Percentiles rank a stretch among this genome's conserved stretches.
phyloP scores from a whole-genome alignment of 164 flowering plant genomes.

The Vitis amurensis region DNA sequence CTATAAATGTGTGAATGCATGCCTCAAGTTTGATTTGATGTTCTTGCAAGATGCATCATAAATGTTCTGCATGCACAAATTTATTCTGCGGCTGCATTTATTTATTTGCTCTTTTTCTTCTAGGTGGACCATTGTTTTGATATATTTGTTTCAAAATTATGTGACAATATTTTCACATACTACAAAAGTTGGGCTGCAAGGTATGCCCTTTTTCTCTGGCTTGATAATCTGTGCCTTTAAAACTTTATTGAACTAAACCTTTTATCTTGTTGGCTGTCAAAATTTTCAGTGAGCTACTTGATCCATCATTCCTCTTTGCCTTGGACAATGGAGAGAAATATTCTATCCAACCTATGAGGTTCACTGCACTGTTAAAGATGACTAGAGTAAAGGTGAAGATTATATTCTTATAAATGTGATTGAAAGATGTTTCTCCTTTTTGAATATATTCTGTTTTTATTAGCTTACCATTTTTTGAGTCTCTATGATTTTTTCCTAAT shows the following conservation, averaged over 20 bases:
- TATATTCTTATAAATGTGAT: not conserved
- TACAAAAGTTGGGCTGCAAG: slow-evolving; percentile 97
- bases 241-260: not conserved
- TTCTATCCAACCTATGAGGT: slow-evolving; percentile 78
- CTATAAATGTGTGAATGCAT: too few species aligned
- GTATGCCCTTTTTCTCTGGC: slow-evolving; percentile 33
- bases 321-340: slow-evolving; percentile 89
- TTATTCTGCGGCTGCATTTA: not conserved
- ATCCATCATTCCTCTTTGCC: slow-evolving; percentile 92
- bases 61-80: not conserved
- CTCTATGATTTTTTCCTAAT: too few species aligned
- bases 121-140: slow-evolving; percentile 98
- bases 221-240: not conserved
- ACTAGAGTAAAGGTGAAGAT: slow-evolving; percentile 78
- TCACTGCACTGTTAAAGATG: slow-evolving; percentile 68
- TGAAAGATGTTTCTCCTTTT: not conserved
- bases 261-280: slow-evolving; percentile 5
- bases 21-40: not conserved
- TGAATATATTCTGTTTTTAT: not conserved
- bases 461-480: not conserved
- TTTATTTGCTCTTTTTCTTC: slow-evolving; percentile 7
- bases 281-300: slow-evolving; percentile 76
- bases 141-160: slow-evolving; percentile 79
- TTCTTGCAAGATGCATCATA: not conserved
- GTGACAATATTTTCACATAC: slow-evolving; percentile 80